A percentile compares a stretch with the other conserved stretches of the same genome.
phyloP scores from a whole-genome alignment of 495 filamentous ascomycete genomes.

The Aspergillus incahuasiensis region DNA sequence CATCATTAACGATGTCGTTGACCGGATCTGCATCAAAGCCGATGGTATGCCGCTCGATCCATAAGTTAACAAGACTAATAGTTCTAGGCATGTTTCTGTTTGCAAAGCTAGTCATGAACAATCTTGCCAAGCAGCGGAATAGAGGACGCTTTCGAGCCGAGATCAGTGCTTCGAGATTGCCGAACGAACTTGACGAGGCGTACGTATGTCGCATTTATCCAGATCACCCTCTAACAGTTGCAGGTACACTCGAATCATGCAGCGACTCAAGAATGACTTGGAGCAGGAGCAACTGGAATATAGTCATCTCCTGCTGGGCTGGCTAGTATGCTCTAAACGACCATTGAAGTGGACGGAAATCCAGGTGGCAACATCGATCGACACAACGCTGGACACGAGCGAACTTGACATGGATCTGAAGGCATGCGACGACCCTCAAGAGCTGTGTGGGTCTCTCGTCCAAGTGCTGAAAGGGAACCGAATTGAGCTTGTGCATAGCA shows the following conservation, averaged over 20 bases:
- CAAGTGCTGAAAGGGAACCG: conserved; percentile 9
- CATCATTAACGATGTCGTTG: background rate
- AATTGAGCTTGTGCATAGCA: conserved; percentile 13
- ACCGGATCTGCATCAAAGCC: conserved; percentile 1
- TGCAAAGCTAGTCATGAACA: conserved; percentile 9
- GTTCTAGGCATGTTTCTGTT: conserved; percentile 9
- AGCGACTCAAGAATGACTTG: conserved; percentile 5
- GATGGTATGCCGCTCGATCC: background rate
- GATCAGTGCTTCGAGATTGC: background rate
- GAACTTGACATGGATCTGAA: background rate
- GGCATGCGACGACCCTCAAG: background rate
- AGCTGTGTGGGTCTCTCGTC: conserved; percentile 9
- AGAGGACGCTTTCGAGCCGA: background rate
- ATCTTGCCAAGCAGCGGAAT: background rate
- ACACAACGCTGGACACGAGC: background rate
- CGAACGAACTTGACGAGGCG: conserved; percentile 1
- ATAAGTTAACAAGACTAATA: background rate
- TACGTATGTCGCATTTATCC: background rate
- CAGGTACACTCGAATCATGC: conserved; percentile 10
- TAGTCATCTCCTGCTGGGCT: conserved; percentile 7
- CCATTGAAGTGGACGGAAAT: conserved; percentile 10
- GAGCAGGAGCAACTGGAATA: background rate
- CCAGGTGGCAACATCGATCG: conserved; percentile 1
- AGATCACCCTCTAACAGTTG: background rate
- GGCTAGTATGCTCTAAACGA: conserved; percentile 10